A percentile compares a stretch with the other conserved stretches of the same genome.
Conservation (phyloP, 345 rosid genomes). For the Iberis pinnata region DNA sequence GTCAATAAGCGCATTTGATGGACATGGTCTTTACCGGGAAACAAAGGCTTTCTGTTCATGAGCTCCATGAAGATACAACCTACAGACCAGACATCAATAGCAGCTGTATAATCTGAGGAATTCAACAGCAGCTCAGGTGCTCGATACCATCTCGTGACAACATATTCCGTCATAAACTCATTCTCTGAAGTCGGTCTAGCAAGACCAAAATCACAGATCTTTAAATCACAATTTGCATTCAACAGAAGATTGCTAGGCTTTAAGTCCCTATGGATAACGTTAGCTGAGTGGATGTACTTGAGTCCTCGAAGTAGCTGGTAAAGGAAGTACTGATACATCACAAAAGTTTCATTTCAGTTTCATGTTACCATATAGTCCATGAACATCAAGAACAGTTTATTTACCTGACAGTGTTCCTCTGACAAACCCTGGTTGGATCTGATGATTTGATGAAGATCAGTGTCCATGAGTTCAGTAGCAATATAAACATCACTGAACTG, state of each 20-base stretch:
- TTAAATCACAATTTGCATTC: slow-evolving; percentile 86
- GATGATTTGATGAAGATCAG: slow-evolving; percentile 92
- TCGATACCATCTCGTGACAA: slow-evolving; percentile 96
- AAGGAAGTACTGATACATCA: slow-evolving; percentile 67
- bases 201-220: slow-evolving; percentile 91
- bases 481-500: slow-evolving; percentile 86
- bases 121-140: slow-evolving; percentile 92
- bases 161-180: slow-evolving; percentile 97
- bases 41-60: slow-evolving; percentile 83
- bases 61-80: slow-evolving; percentile 99
- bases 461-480: slow-evolving; percentile 83
- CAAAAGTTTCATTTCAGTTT: not conserved
- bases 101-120: slow-evolving; percentile 81
- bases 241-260: slow-evolving; percentile 88
- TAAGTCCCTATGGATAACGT: slow-evolving; percentile 86
- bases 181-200: slow-evolving; percentile 87
- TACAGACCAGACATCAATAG: slow-evolving; percentile 98
- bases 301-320: slow-evolving; percentile 92
- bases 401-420: slow-evolving; percentile 97
- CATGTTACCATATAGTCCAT: no score
- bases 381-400: not conserved
- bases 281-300: slow-evolving; percentile 93
- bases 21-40: slow-evolving; percentile 90
- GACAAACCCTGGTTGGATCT: slow-evolving; percentile 82
- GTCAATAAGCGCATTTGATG: slow-evolving; percentile 91